Evolutionary conservation across 257 asterid species (phyloP), one percentile per base, ranked within the genome.

Genomic region (Plantago ovata): DNA sequence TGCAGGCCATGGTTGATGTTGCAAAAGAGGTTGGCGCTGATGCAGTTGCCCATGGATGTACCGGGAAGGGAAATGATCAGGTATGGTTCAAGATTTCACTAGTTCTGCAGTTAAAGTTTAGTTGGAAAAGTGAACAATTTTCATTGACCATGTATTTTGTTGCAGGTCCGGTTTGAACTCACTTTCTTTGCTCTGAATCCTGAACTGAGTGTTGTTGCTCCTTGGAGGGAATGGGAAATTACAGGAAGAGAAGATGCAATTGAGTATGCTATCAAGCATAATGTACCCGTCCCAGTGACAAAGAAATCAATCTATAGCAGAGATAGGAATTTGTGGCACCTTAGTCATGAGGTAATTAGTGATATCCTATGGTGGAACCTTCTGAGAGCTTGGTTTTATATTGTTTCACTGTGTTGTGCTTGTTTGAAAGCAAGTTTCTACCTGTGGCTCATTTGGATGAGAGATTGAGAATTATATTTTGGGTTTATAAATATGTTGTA

Each of bases 221-320:
- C 98, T 62, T 92, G 97, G 97, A 88, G 98, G 75, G 98, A 92
- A 65, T 92, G 98, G 98, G 97, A 86, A 51, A 92, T 92, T 56
- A 84, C 61, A 8, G 98, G 98, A 62, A 75, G 98, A 74, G 98
- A 92, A 68, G 98, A 88, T 67, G 97, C 98, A 22, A 92, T 88
- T 22, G 97, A 92, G 73, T 92, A 85, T 72, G 98, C 95, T 68
- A 82, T 72, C 73, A 88, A 82, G 74, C 98, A 85, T 68, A 77
- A 84, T 56, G 89, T 88, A 55, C 98, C 98, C 19, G 95, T 92
- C 44, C 95, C 95, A 1, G 98, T 92, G 61, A 88, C 95, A 4
- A 92, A 92, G 81, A 88, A 88, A 69, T 88, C 98, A 56, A 92
- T 92, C 75, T 92, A 92, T 66, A 92, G 98, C 83, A 75, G 97